Evolutionary conservation across 1,139 yeast species (phyloP), one percentile per base, ranked within the genome.

Genomic region (Zygosaccharomyces sapae): DNA sequence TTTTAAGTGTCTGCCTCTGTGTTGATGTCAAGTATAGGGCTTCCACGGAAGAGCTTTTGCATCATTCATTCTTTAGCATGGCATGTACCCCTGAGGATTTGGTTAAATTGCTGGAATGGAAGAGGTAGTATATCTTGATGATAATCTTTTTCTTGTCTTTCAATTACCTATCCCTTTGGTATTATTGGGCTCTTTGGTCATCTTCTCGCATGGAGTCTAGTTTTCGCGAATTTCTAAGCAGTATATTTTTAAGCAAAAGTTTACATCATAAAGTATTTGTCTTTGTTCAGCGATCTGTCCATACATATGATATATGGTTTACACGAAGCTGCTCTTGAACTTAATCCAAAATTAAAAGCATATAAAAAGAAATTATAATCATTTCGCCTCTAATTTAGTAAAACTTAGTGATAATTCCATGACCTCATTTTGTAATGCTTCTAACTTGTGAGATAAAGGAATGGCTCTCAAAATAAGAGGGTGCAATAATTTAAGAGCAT

Each of bases 21-120:
- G 98, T 92, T 38, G 97, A 94, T 67, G 96, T 90, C 44, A 79
- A 86, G 61, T 87, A 83, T 62, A 77, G 98, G 60, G 97, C 97
- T 1, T 79, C 86, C 29, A 86, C 97, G 3, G 92, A 85, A 59
- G 97, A 90, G 65, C 74, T 92, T 48, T 71, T 92, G 40, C 81
- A 80, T 54, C 97, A 90, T 63, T 81, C 82, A 46, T 92, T 92
- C 67, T 79, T 92, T 34, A 63, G 75, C 54, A 79, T 79, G 67
- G 85, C 92, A 20, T 88, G 96, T 55, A 74, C 76, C 27, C 74
- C 86, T 41, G 76, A 74, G 29, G 86, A 81, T 47, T 73, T 92
- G 63, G 80, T 90, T 1, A 75, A 82, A 9, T 71, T 90, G 55
- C 72, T 87, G 56, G 81, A 82, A 47, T 86, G 90, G 86, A 83